These are phyloP conservation scores for Pseudogymnoascus sp. DNA, from an alignment of 2,329 filamentous ascomycete species.

Conservation along the genomic window DNA sequence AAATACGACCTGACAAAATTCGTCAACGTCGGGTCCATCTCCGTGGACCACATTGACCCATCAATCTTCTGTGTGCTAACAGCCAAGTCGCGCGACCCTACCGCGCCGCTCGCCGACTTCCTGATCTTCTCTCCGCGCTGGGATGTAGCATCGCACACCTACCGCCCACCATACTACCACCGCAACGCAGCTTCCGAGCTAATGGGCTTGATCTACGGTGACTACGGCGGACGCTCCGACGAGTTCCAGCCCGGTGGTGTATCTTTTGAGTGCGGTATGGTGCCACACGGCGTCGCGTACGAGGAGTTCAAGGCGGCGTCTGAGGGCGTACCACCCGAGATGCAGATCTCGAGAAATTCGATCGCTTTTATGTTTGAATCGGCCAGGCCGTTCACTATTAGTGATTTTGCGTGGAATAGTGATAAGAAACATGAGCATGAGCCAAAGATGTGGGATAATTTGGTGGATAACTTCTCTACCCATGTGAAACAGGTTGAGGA, in stretches of 20 bases:
- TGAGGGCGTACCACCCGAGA: slow-evolving; percentile 35
- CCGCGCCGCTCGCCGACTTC: slow-evolving; percentile 53
- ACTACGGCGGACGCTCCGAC: slow-evolving; percentile 33
- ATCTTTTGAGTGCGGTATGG: slow-evolving; percentile 32
- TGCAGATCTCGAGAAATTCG: slow-evolving; percentile 37
- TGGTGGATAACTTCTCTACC: slow-evolving; percentile 43
- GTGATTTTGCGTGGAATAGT: slow-evolving; percentile 42
- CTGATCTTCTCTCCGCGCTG: slow-evolving; percentile 60
- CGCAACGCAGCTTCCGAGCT: slow-evolving; percentile 42
- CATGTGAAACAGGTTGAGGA: slow-evolving; percentile 38
- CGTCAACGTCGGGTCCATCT: slow-evolving; percentile 49
- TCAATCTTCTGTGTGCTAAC: slow-evolving; percentile 58
- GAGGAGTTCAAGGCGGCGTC: slow-evolving; percentile 40
- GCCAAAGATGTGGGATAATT: slow-evolving; percentile 44
- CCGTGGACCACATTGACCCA: slow-evolving; percentile 57
- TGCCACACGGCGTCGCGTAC: slow-evolving; percentile 42
- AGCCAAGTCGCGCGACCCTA: slow-evolving; percentile 43
- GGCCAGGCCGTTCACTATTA: slow-evolving; percentile 45
- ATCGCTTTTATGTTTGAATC: slow-evolving; percentile 45
- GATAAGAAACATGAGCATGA: slow-evolving; percentile 36
- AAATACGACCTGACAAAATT: slow-evolving; percentile 49
- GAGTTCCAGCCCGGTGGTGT: slow-evolving; percentile 40
- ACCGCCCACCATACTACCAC: slow-evolving; percentile 50
- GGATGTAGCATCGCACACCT: slow-evolving; percentile 51
- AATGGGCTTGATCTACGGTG: slow-evolving; percentile 34